Evolutionary conservation across 768 basidiomycete species (phyloP), one percentile per base, ranked within the genome.

Genomic region (Pleurotus cornucopiae): DNA sequence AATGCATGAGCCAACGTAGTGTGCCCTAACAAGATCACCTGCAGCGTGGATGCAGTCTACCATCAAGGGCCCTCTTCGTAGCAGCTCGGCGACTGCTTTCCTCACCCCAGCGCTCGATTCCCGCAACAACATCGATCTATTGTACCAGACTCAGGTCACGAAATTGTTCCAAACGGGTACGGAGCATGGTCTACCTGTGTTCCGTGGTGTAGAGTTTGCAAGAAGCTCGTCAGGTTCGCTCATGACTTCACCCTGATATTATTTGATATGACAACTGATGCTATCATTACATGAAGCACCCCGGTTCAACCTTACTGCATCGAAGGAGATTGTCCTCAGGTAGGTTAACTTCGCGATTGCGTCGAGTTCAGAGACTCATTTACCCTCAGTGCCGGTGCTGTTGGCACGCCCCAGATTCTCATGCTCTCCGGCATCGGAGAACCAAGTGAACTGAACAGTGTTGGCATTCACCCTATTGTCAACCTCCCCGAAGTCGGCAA

Each of bases 81-180:
- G 72, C 59, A 72, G 68, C 48, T 71, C 76, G 38, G 72, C 72
- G 2, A 71, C 67, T 2, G 62, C 66, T 14, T 77, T 73, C 61
- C 66, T 76, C 6, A 63, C 60, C 0, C 58, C 64, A 7, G 65
- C 56, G 21, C 63, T 62, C 20, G 57, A 67, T 11, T 46, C 60
- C 4, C 72, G 74, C 1, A 58, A 63, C 13, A 76, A 76, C 52
- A 61, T 78, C 13, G 64, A 70, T 44, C 67, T 77, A 20, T 58
- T 76, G 18, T 54, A 71, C 23, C 66, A 70, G 44, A 67, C 72
- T 1, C 66, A 66, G 7, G 72, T 69, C 9, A 64, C 67, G 5
- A 66, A 64, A 34, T 59, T 74, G 1, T 44, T 70, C 4, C 64
- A 63, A 16, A 58, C 58, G 14, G 56, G 56, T 14, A 51, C 45